phyloP scores from a whole-genome alignment of 1,284 basidiomycete genomes.

The Melampsora americana region DNA sequence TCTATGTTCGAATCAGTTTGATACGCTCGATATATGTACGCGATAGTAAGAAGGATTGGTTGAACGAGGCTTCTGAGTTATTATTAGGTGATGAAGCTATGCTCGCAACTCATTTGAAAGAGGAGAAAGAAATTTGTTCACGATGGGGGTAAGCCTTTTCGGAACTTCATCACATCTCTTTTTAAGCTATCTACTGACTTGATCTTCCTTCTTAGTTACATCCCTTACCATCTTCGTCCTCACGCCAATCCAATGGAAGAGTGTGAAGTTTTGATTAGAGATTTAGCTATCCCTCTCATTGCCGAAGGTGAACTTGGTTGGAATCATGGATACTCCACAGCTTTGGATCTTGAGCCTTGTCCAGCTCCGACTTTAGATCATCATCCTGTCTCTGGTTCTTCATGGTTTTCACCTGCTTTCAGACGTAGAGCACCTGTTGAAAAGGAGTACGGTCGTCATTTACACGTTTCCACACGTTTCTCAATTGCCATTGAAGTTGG shows the following conservation, averaged over 20 bases:
- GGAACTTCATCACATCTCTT: not conserved
- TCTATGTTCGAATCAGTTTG: conserved; percentile 52
- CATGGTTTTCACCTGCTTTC: conserved; percentile 52
- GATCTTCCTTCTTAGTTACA: not conserved
- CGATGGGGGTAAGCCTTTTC: conserved; percentile 53
- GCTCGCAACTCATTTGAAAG: conserved; percentile 50
- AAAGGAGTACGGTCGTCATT: conserved; percentile 48
- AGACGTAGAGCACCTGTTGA: conserved; percentile 48
- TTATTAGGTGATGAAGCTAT: conserved; percentile 50
- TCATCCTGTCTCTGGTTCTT: conserved; percentile 48
- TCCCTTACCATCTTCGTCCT: conserved; percentile 48
- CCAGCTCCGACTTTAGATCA: conserved; percentile 48
- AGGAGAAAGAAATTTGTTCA: conserved; percentile 55
- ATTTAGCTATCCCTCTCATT: conserved; percentile 51
- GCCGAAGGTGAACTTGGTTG: conserved; percentile 46
- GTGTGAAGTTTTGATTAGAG: conserved; percentile 50
- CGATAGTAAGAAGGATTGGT: conserved; percentile 47
- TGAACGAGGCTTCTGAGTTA: conserved; percentile 46
- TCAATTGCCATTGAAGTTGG: conserved; percentile 53
- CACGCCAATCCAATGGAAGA: conserved; percentile 50
- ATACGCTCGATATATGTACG: conserved; percentile 52
- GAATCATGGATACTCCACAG: conserved; percentile 52
- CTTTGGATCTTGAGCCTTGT: conserved; percentile 51
- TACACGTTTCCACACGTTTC: conserved; percentile 55
- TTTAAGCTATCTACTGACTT: not conserved